Evolutionary conservation across 1,139 yeast species (phyloP).

Genomic region (Hansenula sp.): DNA sequence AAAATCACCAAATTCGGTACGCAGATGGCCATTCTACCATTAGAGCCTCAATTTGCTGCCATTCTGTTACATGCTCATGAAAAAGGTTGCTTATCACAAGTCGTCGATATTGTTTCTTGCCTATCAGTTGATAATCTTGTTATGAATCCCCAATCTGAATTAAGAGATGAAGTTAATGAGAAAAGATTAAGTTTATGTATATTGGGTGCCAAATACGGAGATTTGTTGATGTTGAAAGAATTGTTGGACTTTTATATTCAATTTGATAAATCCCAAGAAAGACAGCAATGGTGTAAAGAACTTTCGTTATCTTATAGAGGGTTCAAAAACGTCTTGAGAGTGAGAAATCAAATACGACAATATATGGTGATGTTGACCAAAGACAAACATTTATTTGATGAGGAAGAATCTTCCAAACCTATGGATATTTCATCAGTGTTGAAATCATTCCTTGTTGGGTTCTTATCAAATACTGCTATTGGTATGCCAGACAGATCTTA

Average conservation of each 20-base stretch:
- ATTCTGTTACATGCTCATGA: constrained; percentile 72
- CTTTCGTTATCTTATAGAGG: constrained; percentile 75
- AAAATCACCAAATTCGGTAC: constrained; percentile 71
- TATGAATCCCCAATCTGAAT: constrained; percentile 73
- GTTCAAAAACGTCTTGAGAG: constrained; percentile 70
- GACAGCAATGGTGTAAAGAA: constrained; percentile 80
- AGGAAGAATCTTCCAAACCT: constrained; percentile 24
- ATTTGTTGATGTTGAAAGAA: constrained; percentile 79
- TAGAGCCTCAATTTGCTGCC: constrained; percentile 89
- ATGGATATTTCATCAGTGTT: constrained; percentile 59
- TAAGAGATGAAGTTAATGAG: constrained; percentile 73
- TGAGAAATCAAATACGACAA: constrained; percentile 69
- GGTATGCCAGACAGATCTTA: constrained; percentile 95
- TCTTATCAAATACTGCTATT: constrained; percentile 80
- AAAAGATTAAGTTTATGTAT: constrained; percentile 62
- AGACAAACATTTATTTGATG: constrained; percentile 24
- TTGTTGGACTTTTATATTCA: constrained; percentile 58
- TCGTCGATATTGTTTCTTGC: constrained; percentile 87
- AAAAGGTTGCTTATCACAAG: constrained; percentile 54
- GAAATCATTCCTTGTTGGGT: constrained; percentile 80
- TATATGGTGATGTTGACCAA: constrained; percentile 47
- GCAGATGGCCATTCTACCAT: constrained; percentile 84
- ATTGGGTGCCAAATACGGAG: constrained; percentile 72
- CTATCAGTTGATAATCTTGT: constrained; percentile 88
- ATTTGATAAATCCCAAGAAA: constrained; percentile 46